Evolutionary conservation across 176 grass and related monocot genomes (phyloP), one percentile per base, ranked within the genome.

Genomic region (Microstegium vimineum): DNA sequence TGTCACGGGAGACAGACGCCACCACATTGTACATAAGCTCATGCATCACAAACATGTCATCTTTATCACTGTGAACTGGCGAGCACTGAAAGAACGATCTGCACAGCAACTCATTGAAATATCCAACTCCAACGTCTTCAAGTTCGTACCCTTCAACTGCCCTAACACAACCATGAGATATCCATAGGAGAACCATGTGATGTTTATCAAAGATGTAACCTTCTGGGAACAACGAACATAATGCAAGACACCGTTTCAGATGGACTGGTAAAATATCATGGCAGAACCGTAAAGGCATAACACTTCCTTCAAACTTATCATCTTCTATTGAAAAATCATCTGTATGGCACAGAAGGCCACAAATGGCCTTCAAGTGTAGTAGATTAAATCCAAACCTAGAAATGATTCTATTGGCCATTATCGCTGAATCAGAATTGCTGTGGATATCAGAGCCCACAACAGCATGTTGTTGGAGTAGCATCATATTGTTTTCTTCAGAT

Each of bases 61-160:
- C 46, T 35, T 79, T 52, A 3, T 65, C 47, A 56, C 47, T 6
- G 0, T 76, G 57, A 38, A 59, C 4, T 4, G 51, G 49, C 7
- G 37, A 84, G 8, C 81, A 20, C 18, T 84, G 81, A 68, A 91
- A 87, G 67, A 87, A 91, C 4, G 81, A 87, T 75, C 85, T 80
- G 35, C 51, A 51, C 6, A 84, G 5, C 61, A 91, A 33, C 31
- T 87, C 85, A 32, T 84, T 57, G 37, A 91, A 84, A 82, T 83
- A 90, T n/a, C 49, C 15, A 49, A 15, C 7, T 11, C 61, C 79
- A 0, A 64, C 8, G 14, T 87, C 89, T 70, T 80, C 80, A 26
- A 15, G 37, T 62, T 87, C 69, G 40, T 20, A n/a, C 1, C 54
- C 89, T 62, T 71, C 31, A 3, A 7, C 61, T 20, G 57, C 13